These are phyloP conservation scores for Coccomyxa subellipsoidea DNA, from an alignment of 163 green algal genomes.

Conservation along the genomic window DNA sequence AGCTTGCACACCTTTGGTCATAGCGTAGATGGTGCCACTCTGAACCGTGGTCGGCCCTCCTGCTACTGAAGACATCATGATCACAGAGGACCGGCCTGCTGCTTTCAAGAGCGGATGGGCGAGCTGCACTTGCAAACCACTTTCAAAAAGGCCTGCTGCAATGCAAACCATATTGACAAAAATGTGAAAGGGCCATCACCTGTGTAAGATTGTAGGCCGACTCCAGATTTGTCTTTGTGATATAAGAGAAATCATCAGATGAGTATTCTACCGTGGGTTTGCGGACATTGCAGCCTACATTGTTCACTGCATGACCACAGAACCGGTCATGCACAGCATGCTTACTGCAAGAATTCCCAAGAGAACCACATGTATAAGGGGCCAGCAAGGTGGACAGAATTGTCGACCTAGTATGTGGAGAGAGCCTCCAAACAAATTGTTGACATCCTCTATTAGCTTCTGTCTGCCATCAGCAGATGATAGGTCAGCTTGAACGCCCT, in stretches of 20 bases:
- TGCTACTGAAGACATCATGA: slow-evolving; percentile 81
- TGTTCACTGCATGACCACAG: slow-evolving; percentile 66
- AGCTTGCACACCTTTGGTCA: slow-evolving; percentile 64
- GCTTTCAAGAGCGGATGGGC: slow-evolving; percentile 57
- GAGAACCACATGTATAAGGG: too few relatives aligned
- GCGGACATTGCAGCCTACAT: slow-evolving; percentile 91
- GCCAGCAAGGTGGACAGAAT: too few relatives aligned
- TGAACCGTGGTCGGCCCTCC: slow-evolving; percentile 70
- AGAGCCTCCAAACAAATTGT: not conserved
- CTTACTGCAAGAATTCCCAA: too few relatives aligned
- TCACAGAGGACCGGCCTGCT: slow-evolving; percentile 38
- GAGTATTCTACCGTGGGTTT: slow-evolving; percentile 74
- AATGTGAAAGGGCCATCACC: slow-evolving; percentile 19
- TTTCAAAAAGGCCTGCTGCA: too few relatives aligned
- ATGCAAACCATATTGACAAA: too few relatives aligned
- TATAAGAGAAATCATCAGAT: slow-evolving; percentile 59
- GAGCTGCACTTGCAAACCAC: slow-evolving; percentile 33
- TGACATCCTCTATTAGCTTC: slow-evolving; percentile 38
- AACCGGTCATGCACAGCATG: too few relatives aligned
- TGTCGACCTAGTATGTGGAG: slow-evolving; percentile 18
- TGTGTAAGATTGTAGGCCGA: slow-evolving; percentile 67
- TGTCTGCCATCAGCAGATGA: slow-evolving; percentile 32
- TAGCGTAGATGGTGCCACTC: slow-evolving; percentile 69
- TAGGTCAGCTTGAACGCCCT: slow-evolving; percentile 57
- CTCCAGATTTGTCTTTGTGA: slow-evolving; percentile 82